phyloP scores from a whole-genome alignment of 805 yeast genomes.

The Kazachstania viticola region DNA sequence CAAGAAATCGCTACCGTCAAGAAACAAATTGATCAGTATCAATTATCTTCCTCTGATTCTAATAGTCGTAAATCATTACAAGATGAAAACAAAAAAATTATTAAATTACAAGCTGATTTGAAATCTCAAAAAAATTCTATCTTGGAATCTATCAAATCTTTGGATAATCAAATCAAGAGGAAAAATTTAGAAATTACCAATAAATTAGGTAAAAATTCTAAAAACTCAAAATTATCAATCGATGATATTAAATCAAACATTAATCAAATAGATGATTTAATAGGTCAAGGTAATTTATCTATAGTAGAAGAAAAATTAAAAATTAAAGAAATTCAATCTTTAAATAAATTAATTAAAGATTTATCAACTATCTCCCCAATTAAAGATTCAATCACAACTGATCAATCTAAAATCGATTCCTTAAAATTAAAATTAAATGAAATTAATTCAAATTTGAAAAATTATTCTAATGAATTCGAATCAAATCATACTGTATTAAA shows the following conservation, averaged over 20 bases:
- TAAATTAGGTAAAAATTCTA: conserved; percentile 33
- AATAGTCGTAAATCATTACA: conserved; percentile 44
- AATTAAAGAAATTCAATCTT: conserved; percentile 73
- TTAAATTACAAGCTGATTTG: conserved; percentile 36
- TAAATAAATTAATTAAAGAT: conserved; percentile 73
- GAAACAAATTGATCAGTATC: conserved; percentile 41
- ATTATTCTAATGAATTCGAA: conserved; percentile 58
- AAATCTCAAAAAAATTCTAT: conserved; percentile 35
- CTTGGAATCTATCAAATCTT: conserved; percentile 54
- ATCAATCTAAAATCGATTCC: conserved; percentile 62
- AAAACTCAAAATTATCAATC: conserved; percentile 32
- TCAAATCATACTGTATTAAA: conserved; percentile 58
- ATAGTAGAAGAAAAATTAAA: conserved; percentile 83
- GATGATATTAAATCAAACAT: conserved; percentile 63
- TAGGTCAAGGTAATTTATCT: conserved; percentile 68
- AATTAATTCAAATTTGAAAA: conserved; percentile 40
- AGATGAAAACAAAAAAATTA: conserved; percentile 35
- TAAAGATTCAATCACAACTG: conserved; percentile 70
- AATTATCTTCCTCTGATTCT: conserved; percentile 36
- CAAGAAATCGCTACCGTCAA: conserved; percentile 39
- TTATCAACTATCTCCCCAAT: conserved; percentile 60
- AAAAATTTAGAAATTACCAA: conserved; percentile 65
- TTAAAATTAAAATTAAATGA: conserved; percentile 49
- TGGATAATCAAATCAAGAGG: conserved; percentile 63
- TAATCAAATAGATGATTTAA: conserved; percentile 52